phyloP scores from a whole-genome alignment of 106 monocot genomes.

The Allium fistulosum region DNA sequence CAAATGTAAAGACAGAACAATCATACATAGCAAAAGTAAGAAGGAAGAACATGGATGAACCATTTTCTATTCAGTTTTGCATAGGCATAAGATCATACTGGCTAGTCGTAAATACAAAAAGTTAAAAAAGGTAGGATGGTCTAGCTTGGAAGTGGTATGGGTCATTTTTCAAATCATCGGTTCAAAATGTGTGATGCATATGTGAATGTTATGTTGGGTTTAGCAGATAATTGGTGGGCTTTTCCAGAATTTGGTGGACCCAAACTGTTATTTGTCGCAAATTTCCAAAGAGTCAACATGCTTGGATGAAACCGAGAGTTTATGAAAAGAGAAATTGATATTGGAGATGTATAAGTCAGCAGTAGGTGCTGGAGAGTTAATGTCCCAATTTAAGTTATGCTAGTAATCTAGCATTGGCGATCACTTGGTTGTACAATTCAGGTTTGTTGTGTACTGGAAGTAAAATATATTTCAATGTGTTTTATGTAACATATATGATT shows the following conservation, averaged over 20 bases:
- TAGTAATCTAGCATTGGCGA: no score
- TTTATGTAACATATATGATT: no score
- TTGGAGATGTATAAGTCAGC: slow-evolving; percentile 45
- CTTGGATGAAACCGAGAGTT: background rate
- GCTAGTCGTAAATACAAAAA: slow-evolving; percentile 29
- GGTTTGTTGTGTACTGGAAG: no score
- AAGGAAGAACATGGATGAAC: slow-evolving; percentile 4
- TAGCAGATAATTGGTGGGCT: slow-evolving; percentile 16
- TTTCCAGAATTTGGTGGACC: slow-evolving; percentile 5
- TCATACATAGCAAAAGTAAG: background rate
- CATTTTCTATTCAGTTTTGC: slow-evolving; percentile 40
- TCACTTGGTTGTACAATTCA: no score
- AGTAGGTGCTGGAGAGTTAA: slow-evolving; percentile 3
- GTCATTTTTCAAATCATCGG: background rate
- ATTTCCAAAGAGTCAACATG: slow-evolving; percentile 12
- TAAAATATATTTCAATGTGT: no score
- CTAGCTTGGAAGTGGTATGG: slow-evolving; percentile 13
- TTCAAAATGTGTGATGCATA: slow-evolving; percentile 24
- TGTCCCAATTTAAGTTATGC: no score
- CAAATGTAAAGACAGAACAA: no score
- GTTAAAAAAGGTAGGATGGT: slow-evolving; percentile 9
- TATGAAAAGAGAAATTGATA: slow-evolving; percentile 30
- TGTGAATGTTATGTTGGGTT: slow-evolving; percentile 29
- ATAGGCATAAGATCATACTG: slow-evolving; percentile 36
- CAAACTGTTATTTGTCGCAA: slow-evolving; percentile 12